These are phyloP conservation scores for Chrysoporthe austroafricana DNA, from an alignment of 2,329 filamentous ascomycete genomes.

Conservation along the genomic window DNA sequence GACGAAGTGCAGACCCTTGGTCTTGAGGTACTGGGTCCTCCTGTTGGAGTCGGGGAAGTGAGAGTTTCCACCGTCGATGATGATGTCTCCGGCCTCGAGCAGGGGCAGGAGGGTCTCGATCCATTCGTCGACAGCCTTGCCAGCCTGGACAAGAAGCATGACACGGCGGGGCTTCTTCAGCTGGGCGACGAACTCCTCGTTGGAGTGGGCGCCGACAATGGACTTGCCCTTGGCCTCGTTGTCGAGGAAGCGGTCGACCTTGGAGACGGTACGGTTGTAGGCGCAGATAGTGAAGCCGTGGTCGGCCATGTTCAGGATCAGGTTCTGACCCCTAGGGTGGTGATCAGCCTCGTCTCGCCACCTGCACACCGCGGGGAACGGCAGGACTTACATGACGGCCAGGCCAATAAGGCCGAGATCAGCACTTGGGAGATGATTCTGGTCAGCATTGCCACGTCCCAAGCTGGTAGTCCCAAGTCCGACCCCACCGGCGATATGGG, in stretches of 20 bases:
- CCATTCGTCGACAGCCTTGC: constrained; percentile 97
- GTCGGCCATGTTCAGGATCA: constrained; percentile 88
- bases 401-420: constrained; percentile 92
- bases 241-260: constrained; percentile 92
- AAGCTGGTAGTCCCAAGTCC: constrained; percentile 40
- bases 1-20: constrained; percentile 93
- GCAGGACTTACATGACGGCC: constrained; percentile 75
- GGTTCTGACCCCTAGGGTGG: constrained; percentile 69
- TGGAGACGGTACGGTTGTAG: constrained; percentile 97
- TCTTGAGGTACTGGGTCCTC: constrained; percentile 82
- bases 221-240: constrained; percentile 96
- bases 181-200: constrained; percentile 93
- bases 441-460: constrained; percentile 57
- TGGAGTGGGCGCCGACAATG: constrained; percentile 89
- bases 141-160: constrained; percentile 99
- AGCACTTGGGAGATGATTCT: constrained; percentile 60
- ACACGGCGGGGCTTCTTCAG: constrained; percentile 96
- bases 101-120: constrained; percentile 91
- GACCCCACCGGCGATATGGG: constrained; percentile 71
- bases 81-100: constrained; percentile 88
- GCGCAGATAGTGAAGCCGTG: constrained; percentile 96
- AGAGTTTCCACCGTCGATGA: constrained; percentile 99
- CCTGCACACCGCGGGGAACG: constrained; percentile 4
- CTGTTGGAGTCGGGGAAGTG: constrained; percentile 99
- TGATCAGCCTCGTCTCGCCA: constrained; percentile 17